Percentiles rank a stretch among this genome's conserved stretches.
Conservation (phyloP, 495 filamentous ascomycete genomes). For the Lindgomyces ingoldianus region DNA sequence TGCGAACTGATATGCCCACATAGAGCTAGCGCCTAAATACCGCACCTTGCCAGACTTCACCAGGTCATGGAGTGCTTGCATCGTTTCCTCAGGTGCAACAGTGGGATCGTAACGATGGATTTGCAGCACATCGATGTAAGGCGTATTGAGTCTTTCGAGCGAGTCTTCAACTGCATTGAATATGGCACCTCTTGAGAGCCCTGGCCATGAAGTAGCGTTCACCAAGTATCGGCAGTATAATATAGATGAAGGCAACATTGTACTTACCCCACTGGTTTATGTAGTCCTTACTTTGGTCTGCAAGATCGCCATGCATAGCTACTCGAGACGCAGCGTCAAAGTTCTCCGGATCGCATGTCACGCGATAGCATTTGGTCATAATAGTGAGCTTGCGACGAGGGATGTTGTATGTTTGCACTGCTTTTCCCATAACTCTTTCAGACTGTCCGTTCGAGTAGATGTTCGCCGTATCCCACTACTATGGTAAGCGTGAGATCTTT, state of each 20-base stretch:
- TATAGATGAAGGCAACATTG: not conserved
- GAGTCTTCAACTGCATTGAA: conserved; percentile 69
- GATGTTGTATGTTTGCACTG: conserved; percentile 51
- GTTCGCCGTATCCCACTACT: conserved; percentile 39
- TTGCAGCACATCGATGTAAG: conserved; percentile 72
- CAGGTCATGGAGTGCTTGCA: conserved; percentile 62
- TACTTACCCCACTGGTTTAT: conserved; percentile 44
- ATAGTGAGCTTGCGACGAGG: conserved; percentile 52
- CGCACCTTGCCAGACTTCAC: conserved; percentile 60
- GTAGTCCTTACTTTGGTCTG: conserved; percentile 48
- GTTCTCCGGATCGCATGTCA: conserved; percentile 42
- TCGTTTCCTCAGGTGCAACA: conserved; percentile 66
- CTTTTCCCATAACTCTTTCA: conserved; percentile 51
- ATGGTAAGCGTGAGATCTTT: no score
- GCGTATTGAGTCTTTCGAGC: conserved; percentile 61
- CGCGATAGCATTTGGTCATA: conserved; percentile 48
- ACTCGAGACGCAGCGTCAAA: conserved; percentile 16
- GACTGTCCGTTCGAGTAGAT: conserved; percentile 50
- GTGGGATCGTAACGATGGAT: conserved; percentile 66
- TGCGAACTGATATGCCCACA: conserved; percentile 60
- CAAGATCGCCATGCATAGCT: conserved; percentile 34
- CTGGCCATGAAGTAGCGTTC: not conserved
- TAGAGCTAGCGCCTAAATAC: conserved; percentile 49
- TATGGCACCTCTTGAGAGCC: conserved; percentile 48
- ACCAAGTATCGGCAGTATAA: not conserved